A percentile compares a stretch with the other conserved stretches of the same genome.
Conservation (phyloP, 208 protist genomes). For the Acanthamoeba lenticulata region DNA sequence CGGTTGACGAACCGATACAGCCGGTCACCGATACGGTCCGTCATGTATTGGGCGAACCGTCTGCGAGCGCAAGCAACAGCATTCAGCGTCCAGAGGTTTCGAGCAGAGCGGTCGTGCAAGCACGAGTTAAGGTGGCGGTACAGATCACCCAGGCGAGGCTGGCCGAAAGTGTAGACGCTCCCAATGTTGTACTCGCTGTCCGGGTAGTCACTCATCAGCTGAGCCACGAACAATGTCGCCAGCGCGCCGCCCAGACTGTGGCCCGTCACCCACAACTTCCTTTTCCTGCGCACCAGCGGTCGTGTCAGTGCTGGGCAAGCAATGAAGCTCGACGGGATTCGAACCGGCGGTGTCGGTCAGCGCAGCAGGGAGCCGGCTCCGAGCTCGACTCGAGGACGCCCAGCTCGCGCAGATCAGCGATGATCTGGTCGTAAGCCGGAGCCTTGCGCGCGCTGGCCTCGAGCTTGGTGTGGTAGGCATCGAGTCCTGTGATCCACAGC, state of each 20-base stretch:
- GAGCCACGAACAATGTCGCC: not conserved
- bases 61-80: not conserved
- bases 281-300: not conserved
- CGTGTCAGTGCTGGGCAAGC: not conserved
- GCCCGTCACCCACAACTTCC: slow-evolving; percentile 11
- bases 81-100: too few species aligned
- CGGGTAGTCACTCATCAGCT: slow-evolving; percentile 24
- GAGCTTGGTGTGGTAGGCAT: not conserved
- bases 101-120: not conserved
- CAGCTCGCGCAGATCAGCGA: not conserved
- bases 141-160: not conserved
- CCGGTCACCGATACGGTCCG: not conserved
- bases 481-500: not conserved
- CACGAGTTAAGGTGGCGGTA: not conserved
- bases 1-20: not conserved
- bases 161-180: not conserved
- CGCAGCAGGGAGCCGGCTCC: not conserved
- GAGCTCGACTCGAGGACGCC: not conserved
- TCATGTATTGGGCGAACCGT: slow-evolving; percentile 8
- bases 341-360: not conserved
- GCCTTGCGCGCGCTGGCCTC: not conserved
- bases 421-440: slow-evolving; percentile 5
- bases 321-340: too few species aligned
- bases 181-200: slow-evolving; percentile 20
- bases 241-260: slow-evolving; percentile 41